A percentile compares a stretch with the other conserved stretches of the same genome.
phyloP scores from a whole-genome alignment of 1,284 basidiomycete genomes.

The Fistulinella cinereoalba region DNA sequence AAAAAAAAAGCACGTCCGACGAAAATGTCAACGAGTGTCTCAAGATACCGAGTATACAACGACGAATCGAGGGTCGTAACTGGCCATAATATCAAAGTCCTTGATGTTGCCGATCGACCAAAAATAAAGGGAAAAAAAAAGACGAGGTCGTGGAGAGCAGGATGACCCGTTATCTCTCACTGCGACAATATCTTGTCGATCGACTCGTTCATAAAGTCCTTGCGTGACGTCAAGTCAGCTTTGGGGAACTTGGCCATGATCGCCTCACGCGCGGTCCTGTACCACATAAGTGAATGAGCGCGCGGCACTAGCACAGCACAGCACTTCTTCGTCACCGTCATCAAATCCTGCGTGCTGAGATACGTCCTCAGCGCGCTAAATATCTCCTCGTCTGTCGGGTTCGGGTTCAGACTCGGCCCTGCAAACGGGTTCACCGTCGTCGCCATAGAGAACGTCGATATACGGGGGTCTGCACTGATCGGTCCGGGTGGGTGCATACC shows the following conservation, averaged over 20 bases:
- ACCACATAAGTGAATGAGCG: constrained; percentile 10
- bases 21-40: too few relatives aligned
- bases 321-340: constrained; percentile 92
- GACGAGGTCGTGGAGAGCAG: neutral
- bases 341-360: constrained; percentile 86
- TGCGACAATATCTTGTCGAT: constrained; percentile 88
- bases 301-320: too few relatives aligned
- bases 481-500: constrained; percentile 43
- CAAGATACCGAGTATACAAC: too few relatives aligned
- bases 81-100: too few relatives aligned
- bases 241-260: constrained; percentile 85
- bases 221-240: constrained; percentile 74
- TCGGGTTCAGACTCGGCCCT: constrained; percentile 67
- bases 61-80: neutral
- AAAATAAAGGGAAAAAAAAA: neutral
- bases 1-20: too few relatives aligned
- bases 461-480: constrained; percentile 50
- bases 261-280: constrained; percentile 79
- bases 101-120: neutral
- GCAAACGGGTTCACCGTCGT: constrained; percentile 77
- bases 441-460: constrained; percentile 82
- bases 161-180: constrained; percentile 45
- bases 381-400: constrained; percentile 84
- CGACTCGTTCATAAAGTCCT: constrained; percentile 84
- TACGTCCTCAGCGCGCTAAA: constrained; percentile 76